Base-by-base conservation (phyloP, 208 protist genomes). In the Trypanosoma avium region DNA sequence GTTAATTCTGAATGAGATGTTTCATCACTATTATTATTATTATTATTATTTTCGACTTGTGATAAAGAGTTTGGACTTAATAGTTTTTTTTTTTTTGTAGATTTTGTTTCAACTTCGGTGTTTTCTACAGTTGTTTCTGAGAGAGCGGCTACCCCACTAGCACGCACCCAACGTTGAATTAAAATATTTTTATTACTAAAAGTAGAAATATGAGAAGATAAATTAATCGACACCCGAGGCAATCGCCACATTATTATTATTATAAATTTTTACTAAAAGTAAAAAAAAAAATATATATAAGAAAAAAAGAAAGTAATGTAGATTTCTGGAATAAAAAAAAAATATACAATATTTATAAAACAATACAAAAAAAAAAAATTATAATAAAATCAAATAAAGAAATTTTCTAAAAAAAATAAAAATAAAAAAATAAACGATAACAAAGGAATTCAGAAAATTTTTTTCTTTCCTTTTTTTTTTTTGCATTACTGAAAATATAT, bases 221-320 rank as follows among this genome's bases (percentile, higher is more conserved):
- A n/a, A n/a, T n/a, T n/a, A n/a, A 64, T 19, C 29, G 59, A 32
- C 19, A 26, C 22, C n/a, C 33, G 13, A 15, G 35, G 56, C 9
- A 64, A 12, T 17, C 59, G 59, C 45, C 47, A 21, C 59, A 64
- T 64, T 38, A 27, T 13, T 13, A 32, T 22, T 49, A 27, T 33
- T 60, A 30, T 27, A 36, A 21, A 50, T 38, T n/a, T 29, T 21
- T 46, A 19, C 24, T 29, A 12, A 64, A 27, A 2, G 67, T 38
- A 27, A 27, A 46, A 42, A 55, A 46, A 52, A 42, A 47, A 60
- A 27, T 5, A 47, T 21, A 45, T 33, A 60, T 35, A 30, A 45
- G 47, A 48, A 48, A 15, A 47, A 46, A 59, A 33, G 46, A 59
- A 58, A 49, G 47, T 29, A 12, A 52, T 45, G 42, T 40, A 49